Evolutionary conservation across 73 alveolate genomes (phyloP), one percentile per base, ranked within the genome.

Genomic region (Tetrahymena thermophila): DNA sequence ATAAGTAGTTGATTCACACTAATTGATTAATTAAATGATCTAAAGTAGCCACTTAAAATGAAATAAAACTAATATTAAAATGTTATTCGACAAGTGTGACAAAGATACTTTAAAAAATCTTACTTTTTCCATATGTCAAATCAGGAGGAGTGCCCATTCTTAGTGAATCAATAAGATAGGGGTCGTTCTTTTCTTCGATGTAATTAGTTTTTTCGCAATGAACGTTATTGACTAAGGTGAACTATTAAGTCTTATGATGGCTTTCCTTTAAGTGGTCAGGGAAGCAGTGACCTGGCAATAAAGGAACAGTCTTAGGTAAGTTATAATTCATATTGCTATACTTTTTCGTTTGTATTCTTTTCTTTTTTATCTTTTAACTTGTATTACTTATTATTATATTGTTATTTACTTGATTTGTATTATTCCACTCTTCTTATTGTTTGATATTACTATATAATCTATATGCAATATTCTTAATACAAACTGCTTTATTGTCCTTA

Each of bases 251-350:
- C 94, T 95, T 95, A 38, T 95, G 97, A 57, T 95, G 97, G 83
- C 93, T 89, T 89, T 95, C 97, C 85, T 95, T 95, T 93, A 95
- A 95, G 55, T 94, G 97, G 43, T 95, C 97, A 43, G 95, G 43
- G 95, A 95, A 95, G 94, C 93, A 94, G 58, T 95, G 97, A 21
- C 97, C 97, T 43, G 97, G 97, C 17, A 95, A 43, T 94, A 95
- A 95, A 16, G 97, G 97, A 23, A 95, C 95, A 16, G 89, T 71
- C 89, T 71, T 71, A 28, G 89, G 89, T 19, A 71, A 71, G 89
- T 71, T 71, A 34, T 71, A 71, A 71, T 31, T 71, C 89, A 71
- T 71, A 8, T 71, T 71, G 40, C 89, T 71, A 71, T 71, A 28
- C 37, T n/a, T 71, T 71, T 71, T 71, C 17, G 40, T 71, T 71